Conservation (phyloP, 2,329 filamentous ascomycete species). For the Monosporascus cannonballus region DNA sequence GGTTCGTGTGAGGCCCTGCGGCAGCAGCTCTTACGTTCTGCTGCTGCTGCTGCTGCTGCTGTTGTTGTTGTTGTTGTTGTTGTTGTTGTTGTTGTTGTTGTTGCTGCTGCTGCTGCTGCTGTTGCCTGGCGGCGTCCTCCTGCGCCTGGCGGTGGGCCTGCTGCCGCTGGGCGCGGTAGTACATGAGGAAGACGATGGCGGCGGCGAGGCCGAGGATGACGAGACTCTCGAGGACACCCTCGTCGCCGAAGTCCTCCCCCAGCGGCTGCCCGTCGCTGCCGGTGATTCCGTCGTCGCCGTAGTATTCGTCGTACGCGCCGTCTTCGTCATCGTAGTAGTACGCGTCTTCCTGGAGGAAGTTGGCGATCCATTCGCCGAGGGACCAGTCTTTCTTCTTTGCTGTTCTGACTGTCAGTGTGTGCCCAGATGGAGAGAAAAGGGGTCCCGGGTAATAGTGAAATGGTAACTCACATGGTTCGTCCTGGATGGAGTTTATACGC, state of each 20-base stretch:
- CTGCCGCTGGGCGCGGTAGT: constrained; percentile 70
- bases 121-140: constrained; percentile 20
- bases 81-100: constrained; percentile 12
- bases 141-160: constrained; percentile 39
- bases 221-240: constrained; percentile 76
- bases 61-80: constrained; percentile 9
- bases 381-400: constrained; percentile 69
- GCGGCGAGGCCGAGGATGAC: constrained; percentile 75
- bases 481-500: constrained; percentile 85
- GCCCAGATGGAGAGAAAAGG: not conserved
- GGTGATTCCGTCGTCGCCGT: constrained; percentile 51
- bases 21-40: constrained; percentile 8
- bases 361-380: constrained; percentile 77
- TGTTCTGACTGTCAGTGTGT: constrained; percentile 32
- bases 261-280: constrained; percentile 49
- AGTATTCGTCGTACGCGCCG: constrained; percentile 46
- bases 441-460: too few relatives aligned
- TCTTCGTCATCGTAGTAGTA: constrained; percentile 53
- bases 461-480: constrained; percentile 68
- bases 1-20: constrained; percentile 7
- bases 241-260: constrained; percentile 62
- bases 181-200: constrained; percentile 70
- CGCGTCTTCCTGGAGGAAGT: constrained; percentile 70
- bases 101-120: constrained; percentile 11
- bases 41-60: constrained; percentile 11